Conservation (phyloP, 2,329 filamentous ascomycete genomes). For the Coniosporium tulheliwenetii region DNA sequence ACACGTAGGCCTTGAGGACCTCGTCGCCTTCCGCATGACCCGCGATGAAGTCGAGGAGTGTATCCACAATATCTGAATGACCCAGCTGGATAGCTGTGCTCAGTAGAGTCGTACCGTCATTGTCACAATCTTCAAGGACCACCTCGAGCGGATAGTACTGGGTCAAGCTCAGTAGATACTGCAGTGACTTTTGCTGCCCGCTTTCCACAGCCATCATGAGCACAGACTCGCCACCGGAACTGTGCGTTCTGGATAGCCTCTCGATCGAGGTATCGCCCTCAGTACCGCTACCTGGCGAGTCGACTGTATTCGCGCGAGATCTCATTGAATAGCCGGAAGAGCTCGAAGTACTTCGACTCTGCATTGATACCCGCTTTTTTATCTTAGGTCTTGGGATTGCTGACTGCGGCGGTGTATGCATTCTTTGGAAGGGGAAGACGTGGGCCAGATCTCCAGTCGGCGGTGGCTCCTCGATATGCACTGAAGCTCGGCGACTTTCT, state of each 20-base stretch:
- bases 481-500: too few relatives aligned
- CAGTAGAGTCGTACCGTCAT: conserved; percentile 75
- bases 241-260: conserved; percentile 56
- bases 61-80: conserved; percentile 56
- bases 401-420: conserved; percentile 30
- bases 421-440: conserved; percentile 79
- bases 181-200: conserved; percentile 54
- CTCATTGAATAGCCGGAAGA: conserved; percentile 63
- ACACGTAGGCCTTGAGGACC: conserved; percentile 51
- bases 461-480: background rate
- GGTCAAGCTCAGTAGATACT: conserved; percentile 62
- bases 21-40: conserved; percentile 35
- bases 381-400: conserved; percentile 34
- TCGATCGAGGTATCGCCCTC: conserved; percentile 82
- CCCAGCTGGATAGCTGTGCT: conserved; percentile 83
- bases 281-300: conserved; percentile 54
- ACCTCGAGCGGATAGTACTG: conserved; percentile 58
- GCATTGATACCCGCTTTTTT: conserved; percentile 73
- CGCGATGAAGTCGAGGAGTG: conserved; percentile 57
- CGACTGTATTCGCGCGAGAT: conserved; percentile 64
- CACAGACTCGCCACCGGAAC: conserved; percentile 62
- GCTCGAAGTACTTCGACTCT: conserved; percentile 74
- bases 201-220: conserved; percentile 40
- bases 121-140: conserved; percentile 72
- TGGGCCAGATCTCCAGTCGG: conserved; percentile 47